These are phyloP conservation scores for Penicillium oxalicum DNA, from an alignment of 2,329 filamentous ascomycete species.

Conservation along the genomic window DNA sequence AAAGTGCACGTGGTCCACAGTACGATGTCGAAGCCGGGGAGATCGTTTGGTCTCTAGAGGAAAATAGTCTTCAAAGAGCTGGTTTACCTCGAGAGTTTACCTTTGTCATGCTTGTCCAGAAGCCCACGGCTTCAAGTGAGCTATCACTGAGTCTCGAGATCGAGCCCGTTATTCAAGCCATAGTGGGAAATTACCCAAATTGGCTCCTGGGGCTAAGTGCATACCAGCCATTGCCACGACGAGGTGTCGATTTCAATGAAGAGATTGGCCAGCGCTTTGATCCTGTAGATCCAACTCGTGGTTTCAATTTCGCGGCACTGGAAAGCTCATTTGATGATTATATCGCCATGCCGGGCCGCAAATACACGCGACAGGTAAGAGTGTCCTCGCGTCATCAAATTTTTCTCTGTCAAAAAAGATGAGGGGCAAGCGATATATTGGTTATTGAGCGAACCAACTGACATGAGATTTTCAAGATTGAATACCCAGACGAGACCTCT, in stretches of 20 bases:
- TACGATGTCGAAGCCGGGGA: constrained; percentile 42
- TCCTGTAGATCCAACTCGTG: constrained; percentile 28
- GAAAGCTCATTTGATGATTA: constrained; percentile 41
- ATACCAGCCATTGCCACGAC: constrained; percentile 36
- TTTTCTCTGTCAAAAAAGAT: too few species aligned
- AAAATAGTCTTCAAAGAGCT: constrained; percentile 45
- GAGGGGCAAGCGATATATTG: too few species aligned
- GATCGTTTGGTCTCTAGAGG: constrained; percentile 47
- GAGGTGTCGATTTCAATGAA: constrained; percentile 35
- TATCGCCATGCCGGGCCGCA: constrained; percentile 42
- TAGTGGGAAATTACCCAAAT: constrained; percentile 39
- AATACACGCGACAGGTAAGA: constrained; percentile 23
- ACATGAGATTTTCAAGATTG: constrained; percentile 6
- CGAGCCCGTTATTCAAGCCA: constrained; percentile 38
- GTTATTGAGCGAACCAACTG: background rate
- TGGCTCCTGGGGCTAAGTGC: constrained; percentile 35
- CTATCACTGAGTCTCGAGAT: constrained; percentile 39
- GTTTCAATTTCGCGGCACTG: constrained; percentile 45
- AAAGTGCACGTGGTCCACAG: constrained; percentile 29
- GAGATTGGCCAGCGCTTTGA: constrained; percentile 43
- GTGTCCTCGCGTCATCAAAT: background rate
- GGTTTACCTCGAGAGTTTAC: constrained; percentile 49
- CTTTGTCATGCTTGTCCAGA: constrained; percentile 46
- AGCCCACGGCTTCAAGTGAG: constrained; percentile 37
- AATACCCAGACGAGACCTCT: constrained; percentile 9